Conservation (phyloP, 768 basidiomycete species). For the Tylopilus rubrobrunneus region DNA sequence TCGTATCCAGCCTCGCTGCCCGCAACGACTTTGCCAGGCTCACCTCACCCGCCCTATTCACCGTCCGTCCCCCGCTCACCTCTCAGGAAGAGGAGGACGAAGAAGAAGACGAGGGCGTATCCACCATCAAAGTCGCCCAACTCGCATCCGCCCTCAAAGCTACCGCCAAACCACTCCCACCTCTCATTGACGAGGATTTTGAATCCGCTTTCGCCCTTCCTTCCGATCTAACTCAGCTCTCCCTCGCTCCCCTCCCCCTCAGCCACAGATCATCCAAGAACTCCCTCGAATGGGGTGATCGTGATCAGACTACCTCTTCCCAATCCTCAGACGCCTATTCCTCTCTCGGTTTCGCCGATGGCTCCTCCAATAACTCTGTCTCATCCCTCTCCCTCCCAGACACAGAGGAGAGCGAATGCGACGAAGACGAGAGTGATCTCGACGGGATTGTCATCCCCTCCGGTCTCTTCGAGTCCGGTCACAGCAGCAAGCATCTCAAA, state of each 20-base stretch:
- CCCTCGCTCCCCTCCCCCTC: slow-evolving; percentile 73
- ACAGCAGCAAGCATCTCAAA: slow-evolving; percentile 48
- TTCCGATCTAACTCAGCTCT: slow-evolving; percentile 74
- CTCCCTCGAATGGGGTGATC: slow-evolving; percentile 84
- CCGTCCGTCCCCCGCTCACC: slow-evolving; percentile 62
- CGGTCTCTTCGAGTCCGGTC: slow-evolving; percentile 69
- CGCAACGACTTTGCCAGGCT: slow-evolving; percentile 38
- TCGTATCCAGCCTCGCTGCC: slow-evolving; percentile 37
- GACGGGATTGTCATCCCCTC: slow-evolving; percentile 80
- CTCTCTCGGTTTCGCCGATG: slow-evolving; percentile 69
- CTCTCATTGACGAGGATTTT: slow-evolving; percentile 64
- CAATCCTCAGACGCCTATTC: slow-evolving; percentile 89
- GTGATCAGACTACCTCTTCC: slow-evolving; percentile 76
- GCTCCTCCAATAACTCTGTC: slow-evolving; percentile 66
- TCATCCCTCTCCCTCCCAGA: slow-evolving; percentile 63
- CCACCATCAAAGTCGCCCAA: slow-evolving; percentile 73
- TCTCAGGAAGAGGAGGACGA: slow-evolving; percentile 49
- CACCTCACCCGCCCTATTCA: slow-evolving; percentile 31
- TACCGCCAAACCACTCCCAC: slow-evolving; percentile 23
- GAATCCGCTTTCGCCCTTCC: slow-evolving; percentile 83
- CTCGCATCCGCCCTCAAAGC: slow-evolving; percentile 38
- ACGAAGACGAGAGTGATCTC: slow-evolving; percentile 68
- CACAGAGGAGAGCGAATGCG: slow-evolving; percentile 66
- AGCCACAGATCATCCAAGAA: slow-evolving; percentile 77
- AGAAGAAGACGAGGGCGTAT: slow-evolving; percentile 77